These are phyloP conservation scores for Claviceps sp. DNA, from an alignment of 2,329 filamentous ascomycete genomes.

Conservation along the genomic window DNA sequence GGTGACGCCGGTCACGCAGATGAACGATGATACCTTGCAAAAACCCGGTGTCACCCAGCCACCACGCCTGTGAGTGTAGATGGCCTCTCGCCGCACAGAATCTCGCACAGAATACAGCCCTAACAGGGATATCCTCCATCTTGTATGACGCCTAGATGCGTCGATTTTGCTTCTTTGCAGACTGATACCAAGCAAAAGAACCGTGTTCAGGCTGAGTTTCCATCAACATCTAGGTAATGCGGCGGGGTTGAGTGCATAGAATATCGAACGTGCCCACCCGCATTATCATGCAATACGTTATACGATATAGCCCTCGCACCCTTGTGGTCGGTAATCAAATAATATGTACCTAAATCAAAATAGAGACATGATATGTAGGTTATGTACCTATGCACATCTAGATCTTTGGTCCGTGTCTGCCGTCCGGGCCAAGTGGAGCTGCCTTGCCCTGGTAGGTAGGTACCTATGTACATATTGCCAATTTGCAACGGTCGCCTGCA, in stretches of 20 bases:
- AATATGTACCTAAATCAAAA: background rate
- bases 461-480: too few relatives aligned
- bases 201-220: background rate
- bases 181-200: slow-evolving; percentile 5
- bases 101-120: background rate
- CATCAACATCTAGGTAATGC: background rate
- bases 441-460: too few relatives aligned
- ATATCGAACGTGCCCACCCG: background rate
- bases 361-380: background rate
- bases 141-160: background rate
- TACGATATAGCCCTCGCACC: background rate
- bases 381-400: too few relatives aligned
- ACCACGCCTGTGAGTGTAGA: background rate
- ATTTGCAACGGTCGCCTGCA: too few relatives aligned
- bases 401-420: too few relatives aligned
- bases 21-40: background rate
- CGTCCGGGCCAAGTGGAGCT: too few relatives aligned
- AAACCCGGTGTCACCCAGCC: background rate
- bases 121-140: background rate
- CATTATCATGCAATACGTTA: background rate
- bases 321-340: background rate
- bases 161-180: background rate
- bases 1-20: background rate
- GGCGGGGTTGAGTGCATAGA: background rate
- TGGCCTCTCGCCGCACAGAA: background rate